These are phyloP conservation scores for Colletotrichum sp. DNA, from an alignment of 2,329 filamentous ascomycete species.

Conservation along the genomic window DNA sequence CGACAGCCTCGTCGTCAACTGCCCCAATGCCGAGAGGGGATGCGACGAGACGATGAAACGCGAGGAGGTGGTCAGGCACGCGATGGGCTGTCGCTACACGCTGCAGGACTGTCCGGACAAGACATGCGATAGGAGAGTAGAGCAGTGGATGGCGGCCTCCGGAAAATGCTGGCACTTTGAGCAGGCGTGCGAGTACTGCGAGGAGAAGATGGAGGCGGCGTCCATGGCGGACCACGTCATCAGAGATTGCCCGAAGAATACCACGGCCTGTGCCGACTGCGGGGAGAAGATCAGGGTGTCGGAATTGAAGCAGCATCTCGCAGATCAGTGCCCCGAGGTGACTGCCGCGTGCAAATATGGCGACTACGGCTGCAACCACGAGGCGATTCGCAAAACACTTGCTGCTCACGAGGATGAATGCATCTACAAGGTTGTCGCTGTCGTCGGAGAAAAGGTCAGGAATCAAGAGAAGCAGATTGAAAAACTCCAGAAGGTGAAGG, in stretches of 20 bases:
- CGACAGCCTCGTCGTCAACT: conserved; percentile 63
- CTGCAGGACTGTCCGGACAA: conserved; percentile 61
- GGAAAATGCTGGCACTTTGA: conserved; percentile 58
- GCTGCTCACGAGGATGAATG: conserved; percentile 53
- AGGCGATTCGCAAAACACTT: conserved; percentile 42
- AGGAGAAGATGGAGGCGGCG: conserved; percentile 50
- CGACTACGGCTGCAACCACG: conserved; percentile 53
- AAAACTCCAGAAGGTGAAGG: conserved; percentile 37
- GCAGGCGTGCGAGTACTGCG: conserved; percentile 59
- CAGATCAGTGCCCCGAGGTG: conserved; percentile 48
- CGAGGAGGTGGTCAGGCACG: conserved; percentile 60
- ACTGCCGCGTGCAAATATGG: conserved; percentile 51
- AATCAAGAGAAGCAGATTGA: conserved; percentile 55
- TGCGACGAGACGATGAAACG: conserved; percentile 58
- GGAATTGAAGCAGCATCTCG: conserved; percentile 51
- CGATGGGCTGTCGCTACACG: conserved; percentile 61
- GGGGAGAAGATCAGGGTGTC: conserved; percentile 47
- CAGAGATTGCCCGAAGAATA: conserved; percentile 49
- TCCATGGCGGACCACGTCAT: conserved; percentile 52
- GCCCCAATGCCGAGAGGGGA: conserved; percentile 57
- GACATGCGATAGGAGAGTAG: conserved; percentile 56
- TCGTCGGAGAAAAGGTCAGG: conserved; percentile 51
- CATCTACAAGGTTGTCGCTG: conserved; percentile 57
- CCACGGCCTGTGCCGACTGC: conserved; percentile 56
- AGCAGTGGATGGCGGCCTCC: conserved; percentile 45